Base-by-base conservation (phyloP, 2,329 filamentous ascomycete species). In the Stemphylium lycopersici region DNA sequence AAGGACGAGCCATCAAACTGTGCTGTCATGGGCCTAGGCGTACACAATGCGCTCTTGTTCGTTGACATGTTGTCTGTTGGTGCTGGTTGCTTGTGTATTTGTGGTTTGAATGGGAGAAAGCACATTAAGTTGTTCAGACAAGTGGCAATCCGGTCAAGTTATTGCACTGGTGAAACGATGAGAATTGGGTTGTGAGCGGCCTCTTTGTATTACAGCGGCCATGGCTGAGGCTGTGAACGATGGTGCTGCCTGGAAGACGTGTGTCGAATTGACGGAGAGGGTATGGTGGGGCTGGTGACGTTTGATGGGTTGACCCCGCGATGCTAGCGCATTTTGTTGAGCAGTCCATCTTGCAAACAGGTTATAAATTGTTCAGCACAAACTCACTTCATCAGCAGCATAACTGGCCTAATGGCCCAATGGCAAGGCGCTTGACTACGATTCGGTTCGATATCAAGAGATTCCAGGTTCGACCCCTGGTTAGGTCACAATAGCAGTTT, bases 341-440 rank as follows among this genome's bases (percentile, higher is more conserved):
- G 12, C 10, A 22, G 13, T 39, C 6, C 15, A 11, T 16, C 13
- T 26, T 32, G 2, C 16, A 18, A 16, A 31, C 7, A 32, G 15
- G 15, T 18, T 47, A 52, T 56, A 45, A 31, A 44, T 4, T 18
- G 13, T 4, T 31, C 24, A 26, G 29, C 8, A n/a, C 0, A 0
- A 6, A 12, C 16, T 13, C 11, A 18, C 37, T 34, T 12, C 48
- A 63, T 47, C 36, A 41, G 10, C 11, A 38, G 13, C 20, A 58
- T 31, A 55, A 59, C 54, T 48, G 67, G 67, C 55, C 64, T 57
- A 64, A 66, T 81, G 79, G 79, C 79, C 79, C 79, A 81, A 81
- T 81, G 79, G 79, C 78, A 81, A 81, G 79, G 79, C 78, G 79
- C 78, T 81, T 81, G 79, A 81, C 80, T 82, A 81, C 79, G 79